Evolutionary conservation across 2,329 filamentous ascomycete species (phyloP), one percentile per base, ranked within the genome.

Genomic region (Colletotrichum kahawae): DNA sequence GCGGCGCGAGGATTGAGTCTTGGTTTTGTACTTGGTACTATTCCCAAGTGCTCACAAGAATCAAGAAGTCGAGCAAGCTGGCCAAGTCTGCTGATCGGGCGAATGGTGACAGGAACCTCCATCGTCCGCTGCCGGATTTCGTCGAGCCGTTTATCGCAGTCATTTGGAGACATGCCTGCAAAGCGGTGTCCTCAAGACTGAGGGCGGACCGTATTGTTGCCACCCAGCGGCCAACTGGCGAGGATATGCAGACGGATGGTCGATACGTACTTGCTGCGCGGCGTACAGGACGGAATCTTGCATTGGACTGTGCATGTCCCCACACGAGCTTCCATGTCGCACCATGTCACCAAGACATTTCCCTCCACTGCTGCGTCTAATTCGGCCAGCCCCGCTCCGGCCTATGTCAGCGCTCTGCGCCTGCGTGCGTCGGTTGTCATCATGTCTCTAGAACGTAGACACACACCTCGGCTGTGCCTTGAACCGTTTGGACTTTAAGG

Each of bases 231-330:
- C n/a, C 48, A 31, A 66, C 64, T 71, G n/a, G 33, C 31, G 64
- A 67, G 34, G 64, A 48, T 29, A 43, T 71, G 70, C 64, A 64
- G 36, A 38, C 29, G 43, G 24, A 34, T 31, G 38, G 43, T 21
- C n/a, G 21, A 67, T 73, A 65, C 62, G 70, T 68, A 73, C 43
- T 60, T 31, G 56, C 70, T 51, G 71, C 62, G 51, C 56, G 48
- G 34, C 51, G 73, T 69, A 64, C 73, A 72, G 73, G 57, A 69
- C 73, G 73, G 73, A 75, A 75, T 74, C 73, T 75, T 74, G 73
- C 73, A 69, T 75, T 73, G 70, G 48, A 51, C 38, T 68, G 63
- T 51, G 68, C 73, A 75, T 64, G 43, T 43, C 70, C 69, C 62
- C 70, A 67, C 69, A 59, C 63, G 43, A 68, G 70, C 73, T 75